Base-by-base conservation (phyloP, 257 asterid species). In the Nicotiana paniculata region DNA sequence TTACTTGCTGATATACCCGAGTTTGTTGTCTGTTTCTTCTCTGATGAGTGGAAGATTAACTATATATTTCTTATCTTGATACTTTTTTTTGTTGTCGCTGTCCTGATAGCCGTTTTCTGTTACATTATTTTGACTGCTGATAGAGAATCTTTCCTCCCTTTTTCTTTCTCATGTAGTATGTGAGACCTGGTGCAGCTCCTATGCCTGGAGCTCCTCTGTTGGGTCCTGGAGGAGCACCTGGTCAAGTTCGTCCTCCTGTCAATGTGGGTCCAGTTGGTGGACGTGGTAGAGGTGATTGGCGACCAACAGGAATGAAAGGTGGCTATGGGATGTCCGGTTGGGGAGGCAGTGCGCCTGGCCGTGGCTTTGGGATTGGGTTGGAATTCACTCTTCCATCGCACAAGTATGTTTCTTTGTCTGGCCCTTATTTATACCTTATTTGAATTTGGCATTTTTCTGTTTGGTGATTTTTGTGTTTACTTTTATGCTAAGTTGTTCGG, bases 211-310 rank as follows among this genome's bases (percentile, higher is more conserved):
- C 89, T 74, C 85, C 90, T 87, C 83, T 92, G 55, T 83, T 74
- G 28, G 85, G 92, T 37, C 86, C 95, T 75, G 97, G 91, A 81
- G 99, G 91, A 69, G 64, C 86, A 76, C 91, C 87, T 63, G 92
- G 96, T 87, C 98, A 90, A 85, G 95, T 89, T 85, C 96, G 97
- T 35, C 97, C 97, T 37, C 91, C 97, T 58, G 81, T 85, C 81
- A 89, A 85, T 79, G 84, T 88, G 86, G 91, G 90, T 75, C 90
- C 91, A 68, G 84, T 84, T 69, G 88, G 89, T 88, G 99, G 98
- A 83, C 98, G 98, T 79, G 98, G 98, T 82, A 93, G 98, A 92
- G 98, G 96, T 85, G 99, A 96, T 80, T 94, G 99, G 98, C 90
- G 99, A 77, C 97, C 99, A 78, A 53, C 91, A 26, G 98, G 93